These are phyloP conservation scores for Fusarium sp. DNA, from an alignment of 2,329 filamentous ascomycete genomes.

Conservation along the genomic window DNA sequence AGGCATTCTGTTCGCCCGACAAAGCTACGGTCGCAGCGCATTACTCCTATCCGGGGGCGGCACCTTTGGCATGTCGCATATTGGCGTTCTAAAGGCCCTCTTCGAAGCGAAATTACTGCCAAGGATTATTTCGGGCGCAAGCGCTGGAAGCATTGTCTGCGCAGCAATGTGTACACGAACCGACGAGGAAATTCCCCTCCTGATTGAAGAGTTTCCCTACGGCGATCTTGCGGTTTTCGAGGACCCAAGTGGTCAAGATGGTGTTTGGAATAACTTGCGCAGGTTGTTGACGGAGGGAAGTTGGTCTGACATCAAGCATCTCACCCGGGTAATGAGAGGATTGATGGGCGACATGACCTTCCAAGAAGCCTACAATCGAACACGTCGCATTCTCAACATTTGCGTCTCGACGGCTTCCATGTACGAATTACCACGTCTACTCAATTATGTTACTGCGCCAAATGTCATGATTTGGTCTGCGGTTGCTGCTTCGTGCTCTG, in stretches of 20 bases:
- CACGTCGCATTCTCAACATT: conserved; percentile 90
- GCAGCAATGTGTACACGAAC: conserved; percentile 81
- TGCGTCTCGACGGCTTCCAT: conserved; percentile 89
- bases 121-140: conserved; percentile 87
- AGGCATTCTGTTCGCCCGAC: conserved; percentile 75
- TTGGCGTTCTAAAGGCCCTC: conserved; percentile 85
- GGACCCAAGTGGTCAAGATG: conserved; percentile 66
- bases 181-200: conserved; percentile 78
- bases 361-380: conserved; percentile 95
- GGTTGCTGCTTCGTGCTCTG: conserved; percentile 94
- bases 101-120: conserved; percentile 81
- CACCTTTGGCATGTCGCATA: conserved; percentile 92
- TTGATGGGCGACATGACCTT: conserved; percentile 92
- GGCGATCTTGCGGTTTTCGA: conserved; percentile 87
- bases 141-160: conserved; percentile 87
- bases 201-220: conserved; percentile 77
- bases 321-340: conserved; percentile 82
- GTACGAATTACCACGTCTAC: conserved; percentile 84
- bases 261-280: conserved; percentile 74
- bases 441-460: conserved; percentile 94
- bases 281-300: conserved; percentile 83
- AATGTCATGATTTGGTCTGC: conserved; percentile 98
- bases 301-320: conserved; percentile 85
- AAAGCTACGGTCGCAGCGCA: conserved; percentile 87
- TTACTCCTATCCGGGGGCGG: conserved; percentile 86